A percentile compares a stretch with the other conserved stretches of the same genome.
phyloP scores from a whole-genome alignment of 805 yeast species.

The Candida xyloterini region DNA sequence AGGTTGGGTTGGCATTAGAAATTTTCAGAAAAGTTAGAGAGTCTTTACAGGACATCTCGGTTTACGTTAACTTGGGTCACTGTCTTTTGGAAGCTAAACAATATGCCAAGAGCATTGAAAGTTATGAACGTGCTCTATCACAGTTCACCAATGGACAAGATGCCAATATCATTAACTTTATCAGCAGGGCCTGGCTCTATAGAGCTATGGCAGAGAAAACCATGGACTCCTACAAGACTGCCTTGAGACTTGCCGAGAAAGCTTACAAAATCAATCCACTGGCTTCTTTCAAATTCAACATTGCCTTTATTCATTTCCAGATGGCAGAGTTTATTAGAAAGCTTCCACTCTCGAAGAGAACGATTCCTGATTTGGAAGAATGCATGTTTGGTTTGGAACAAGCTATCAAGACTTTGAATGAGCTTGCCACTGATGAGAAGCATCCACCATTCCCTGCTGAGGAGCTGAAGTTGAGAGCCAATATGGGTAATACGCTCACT shows the following conservation, averaged over 20 bases:
- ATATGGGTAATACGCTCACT: constrained; percentile 74
- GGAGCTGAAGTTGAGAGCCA: constrained; percentile 83
- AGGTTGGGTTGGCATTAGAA: constrained; percentile 73
- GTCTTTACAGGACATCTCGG: constrained; percentile 78
- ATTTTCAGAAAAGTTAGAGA: constrained; percentile 87
- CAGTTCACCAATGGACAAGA: constrained; percentile 64
- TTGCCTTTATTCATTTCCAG: constrained; percentile 81
- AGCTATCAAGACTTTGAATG: constrained; percentile 59
- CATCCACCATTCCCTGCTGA: constrained; percentile 76
- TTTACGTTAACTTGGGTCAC: constrained; percentile 84
- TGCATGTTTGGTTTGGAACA: constrained; percentile 55
- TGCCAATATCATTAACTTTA: constrained; percentile 60
- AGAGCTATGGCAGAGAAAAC: constrained; percentile 71
- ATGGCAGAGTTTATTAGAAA: constrained; percentile 79
- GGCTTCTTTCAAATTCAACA: constrained; percentile 64
- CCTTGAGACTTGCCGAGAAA: constrained; percentile 59
- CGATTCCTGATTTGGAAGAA: constrained; percentile 54
- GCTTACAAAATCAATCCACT: constrained; percentile 46
- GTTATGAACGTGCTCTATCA: constrained; percentile 75
- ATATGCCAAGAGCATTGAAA: constrained; percentile 81
- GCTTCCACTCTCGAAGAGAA: constrained; percentile 55
- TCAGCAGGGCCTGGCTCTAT: constrained; percentile 86
- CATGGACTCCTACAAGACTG: constrained; percentile 52
- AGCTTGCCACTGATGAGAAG: constrained; percentile 49
- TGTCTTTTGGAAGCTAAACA: constrained; percentile 80